Evolutionary conservation across 2,329 filamentous ascomycete species (phyloP).

Genomic region (Exophiala sideris): DNA sequence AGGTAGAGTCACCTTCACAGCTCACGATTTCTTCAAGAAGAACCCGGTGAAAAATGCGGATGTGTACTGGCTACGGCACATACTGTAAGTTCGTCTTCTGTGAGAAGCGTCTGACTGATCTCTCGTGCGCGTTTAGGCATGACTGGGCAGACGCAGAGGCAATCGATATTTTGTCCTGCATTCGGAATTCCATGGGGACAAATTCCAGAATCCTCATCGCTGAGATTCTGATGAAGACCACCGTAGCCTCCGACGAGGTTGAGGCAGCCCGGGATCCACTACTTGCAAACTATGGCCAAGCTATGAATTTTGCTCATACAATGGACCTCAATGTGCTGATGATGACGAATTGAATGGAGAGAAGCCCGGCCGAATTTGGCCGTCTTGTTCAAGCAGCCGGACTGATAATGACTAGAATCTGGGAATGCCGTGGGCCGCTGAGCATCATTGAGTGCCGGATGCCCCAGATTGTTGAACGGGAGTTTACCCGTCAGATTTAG

Average conservation of each 20-base stretch:
- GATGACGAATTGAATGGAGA: constrained; percentile 6
- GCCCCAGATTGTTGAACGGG: too few species aligned
- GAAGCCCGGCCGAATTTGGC: constrained; percentile 5
- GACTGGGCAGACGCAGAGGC: constrained; percentile 8
- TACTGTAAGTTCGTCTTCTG: constrained; percentile 1
- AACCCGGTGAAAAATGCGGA: constrained; percentile 6
- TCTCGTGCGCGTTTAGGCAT: neutral
- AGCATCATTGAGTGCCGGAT: constrained; percentile 7
- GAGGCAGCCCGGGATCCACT: neutral
- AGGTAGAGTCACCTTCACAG: neutral
- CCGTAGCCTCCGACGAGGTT: neutral
- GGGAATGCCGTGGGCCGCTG: constrained; percentile 10
- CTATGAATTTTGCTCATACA: constrained; percentile 3
- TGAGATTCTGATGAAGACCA: constrained; percentile 4
- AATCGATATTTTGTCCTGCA: constrained; percentile 1
- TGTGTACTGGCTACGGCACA: constrained; percentile 11
- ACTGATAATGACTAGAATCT: constrained; percentile 2
- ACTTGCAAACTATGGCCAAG: constrained; percentile 8
- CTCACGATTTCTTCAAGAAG: constrained; percentile 7
- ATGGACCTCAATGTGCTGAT: constrained; percentile 15
- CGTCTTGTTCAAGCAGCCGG: constrained; percentile 4
- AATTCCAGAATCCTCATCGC: constrained; percentile 4
- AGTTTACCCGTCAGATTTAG: too few species aligned
- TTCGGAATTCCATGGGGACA: constrained; percentile 2
- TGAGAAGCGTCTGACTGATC: neutral